Conservation (phyloP, 2,329 filamentous ascomycete genomes). For the Paecilomyces sp. region DNA sequence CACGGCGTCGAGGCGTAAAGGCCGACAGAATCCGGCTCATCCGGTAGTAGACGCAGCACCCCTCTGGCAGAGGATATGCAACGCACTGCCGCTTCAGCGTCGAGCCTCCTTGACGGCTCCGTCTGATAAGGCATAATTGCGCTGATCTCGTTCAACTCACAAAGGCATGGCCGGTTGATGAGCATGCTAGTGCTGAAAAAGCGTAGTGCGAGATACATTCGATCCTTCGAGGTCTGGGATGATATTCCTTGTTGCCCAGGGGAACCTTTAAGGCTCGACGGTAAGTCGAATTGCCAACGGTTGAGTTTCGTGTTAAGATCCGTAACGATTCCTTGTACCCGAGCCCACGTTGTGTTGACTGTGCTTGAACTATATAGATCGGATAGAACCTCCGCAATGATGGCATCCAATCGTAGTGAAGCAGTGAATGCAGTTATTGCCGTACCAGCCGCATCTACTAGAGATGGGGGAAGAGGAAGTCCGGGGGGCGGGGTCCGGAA, state of each 20-base stretch:
- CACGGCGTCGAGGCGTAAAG: conserved; percentile 29
- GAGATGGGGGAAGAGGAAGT: background rate
- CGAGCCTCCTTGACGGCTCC: conserved; percentile 20
- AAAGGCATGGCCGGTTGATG: conserved; percentile 32
- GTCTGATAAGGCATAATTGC: conserved; percentile 21
- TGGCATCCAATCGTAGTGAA: conserved; percentile 9
- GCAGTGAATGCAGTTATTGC: conserved; percentile 5
- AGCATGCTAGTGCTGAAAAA: conserved; percentile 30
- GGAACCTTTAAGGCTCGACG: conserved; percentile 8
- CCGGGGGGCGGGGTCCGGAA: background rate
- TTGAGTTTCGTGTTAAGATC: conserved; percentile 22
- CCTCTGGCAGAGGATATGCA: conserved; percentile 28
- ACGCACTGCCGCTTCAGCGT: conserved; percentile 19
- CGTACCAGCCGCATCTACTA: background rate
- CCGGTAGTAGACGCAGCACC: conserved; percentile 25
- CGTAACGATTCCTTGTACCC: conserved; percentile 22
- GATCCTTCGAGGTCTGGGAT: conserved; percentile 2
- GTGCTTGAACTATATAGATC: conserved; percentile 24
- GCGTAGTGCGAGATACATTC: conserved; percentile 15
- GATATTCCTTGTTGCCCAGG: background rate
- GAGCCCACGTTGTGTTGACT: conserved; percentile 24
- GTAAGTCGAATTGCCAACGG: conserved; percentile 22
- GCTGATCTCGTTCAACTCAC: conserved; percentile 17
- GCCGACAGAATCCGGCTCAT: conserved; percentile 14
- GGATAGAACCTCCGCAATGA: conserved; percentile 22